phyloP scores from a whole-genome alignment of 805 yeast species.

The Kluyveromyces dobzhanskii region DNA sequence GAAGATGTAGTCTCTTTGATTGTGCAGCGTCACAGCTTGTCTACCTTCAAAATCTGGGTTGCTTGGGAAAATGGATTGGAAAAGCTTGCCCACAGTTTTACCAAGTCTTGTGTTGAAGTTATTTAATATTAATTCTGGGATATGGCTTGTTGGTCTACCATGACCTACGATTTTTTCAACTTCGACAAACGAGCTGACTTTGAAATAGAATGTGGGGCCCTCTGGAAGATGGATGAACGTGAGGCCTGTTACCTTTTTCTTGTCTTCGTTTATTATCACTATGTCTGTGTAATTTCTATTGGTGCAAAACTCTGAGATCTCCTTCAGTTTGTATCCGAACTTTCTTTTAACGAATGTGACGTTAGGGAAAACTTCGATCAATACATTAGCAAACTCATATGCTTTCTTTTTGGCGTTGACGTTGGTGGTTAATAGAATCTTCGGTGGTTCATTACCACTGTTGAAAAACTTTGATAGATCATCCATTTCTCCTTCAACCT shows the following conservation, averaged over 20 bases:
- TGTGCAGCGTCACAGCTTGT: slow-evolving; percentile 91
- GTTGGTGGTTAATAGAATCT: slow-evolving; percentile 83
- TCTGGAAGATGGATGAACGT: slow-evolving; percentile 90
- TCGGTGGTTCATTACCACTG: slow-evolving; percentile 69
- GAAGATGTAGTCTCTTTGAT: slow-evolving; percentile 91
- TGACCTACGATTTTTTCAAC: slow-evolving; percentile 76
- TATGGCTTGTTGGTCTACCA: slow-evolving; percentile 83
- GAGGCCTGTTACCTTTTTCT: slow-evolving; percentile 83
- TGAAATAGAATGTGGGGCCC: slow-evolving; percentile 93
- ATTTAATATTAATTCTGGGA: slow-evolving; percentile 86
- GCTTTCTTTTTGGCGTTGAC: slow-evolving; percentile 80
- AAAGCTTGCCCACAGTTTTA: slow-evolving; percentile 83
- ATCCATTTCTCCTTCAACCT: slow-evolving; percentile 34
- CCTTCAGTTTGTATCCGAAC: slow-evolving; percentile 73
- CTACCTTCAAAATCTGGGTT: slow-evolving; percentile 92
- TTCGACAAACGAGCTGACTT: slow-evolving; percentile 67
- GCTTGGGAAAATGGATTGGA: slow-evolving; percentile 88
- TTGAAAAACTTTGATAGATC: slow-evolving; percentile 32
- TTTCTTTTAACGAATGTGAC: slow-evolving; percentile 83
- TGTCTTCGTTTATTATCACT: slow-evolving; percentile 87
- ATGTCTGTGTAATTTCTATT: slow-evolving; percentile 84
- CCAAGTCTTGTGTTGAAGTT: slow-evolving; percentile 91
- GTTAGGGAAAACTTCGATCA: slow-evolving; percentile 79
- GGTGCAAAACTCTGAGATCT: slow-evolving; percentile 74
- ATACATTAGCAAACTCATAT: slow-evolving; percentile 79